phyloP scores from a whole-genome alignment of 2,329 filamentous ascomycete species.

The Arthrobotrys musiformis region DNA sequence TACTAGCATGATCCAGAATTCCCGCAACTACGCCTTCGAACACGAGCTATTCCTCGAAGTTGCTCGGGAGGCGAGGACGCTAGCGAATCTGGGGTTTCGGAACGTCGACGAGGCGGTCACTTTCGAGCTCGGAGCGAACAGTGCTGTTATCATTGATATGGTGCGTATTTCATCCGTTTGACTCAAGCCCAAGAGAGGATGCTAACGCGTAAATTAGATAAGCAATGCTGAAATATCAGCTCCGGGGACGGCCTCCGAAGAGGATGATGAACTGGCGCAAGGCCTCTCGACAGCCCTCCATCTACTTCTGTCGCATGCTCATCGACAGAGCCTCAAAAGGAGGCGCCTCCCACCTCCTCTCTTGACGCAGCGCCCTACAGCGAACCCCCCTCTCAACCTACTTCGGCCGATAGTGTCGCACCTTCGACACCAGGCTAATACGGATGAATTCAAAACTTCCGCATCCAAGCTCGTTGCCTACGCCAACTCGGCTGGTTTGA shows the following conservation, averaged over 20 bases:
- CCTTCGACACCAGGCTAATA: constrained; percentile 56
- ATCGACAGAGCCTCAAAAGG: constrained; percentile 77
- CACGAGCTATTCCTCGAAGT: constrained; percentile 93
- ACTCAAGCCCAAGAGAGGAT: background rate
- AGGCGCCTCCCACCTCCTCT: constrained; percentile 74
- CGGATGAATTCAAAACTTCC: constrained; percentile 53
- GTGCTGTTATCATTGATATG: constrained; percentile 58
- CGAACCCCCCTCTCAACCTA: constrained; percentile 68
- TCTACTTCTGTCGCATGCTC: constrained; percentile 80
- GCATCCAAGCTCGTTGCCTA: constrained; percentile 57
- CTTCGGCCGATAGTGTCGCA: constrained; percentile 68
- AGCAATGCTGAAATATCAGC: constrained; percentile 58
- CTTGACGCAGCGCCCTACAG: constrained; percentile 66
- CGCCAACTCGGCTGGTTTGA: constrained; percentile 56
- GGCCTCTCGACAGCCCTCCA: constrained; percentile 75
- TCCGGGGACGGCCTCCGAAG: constrained; percentile 60
- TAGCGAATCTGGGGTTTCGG: constrained; percentile 77
- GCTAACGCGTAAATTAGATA: constrained; percentile 47
- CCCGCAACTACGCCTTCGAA: constrained; percentile 80
- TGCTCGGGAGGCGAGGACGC: constrained; percentile 78
- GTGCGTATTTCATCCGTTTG: constrained; percentile 31
- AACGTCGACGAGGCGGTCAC: constrained; percentile 71
- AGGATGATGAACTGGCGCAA: constrained; percentile 71
- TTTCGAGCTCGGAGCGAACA: constrained; percentile 56
- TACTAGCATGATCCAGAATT: constrained; percentile 76